phyloP scores from a whole-genome alignment of 768 basidiomycete species.

The Lentinus brumalis region DNA sequence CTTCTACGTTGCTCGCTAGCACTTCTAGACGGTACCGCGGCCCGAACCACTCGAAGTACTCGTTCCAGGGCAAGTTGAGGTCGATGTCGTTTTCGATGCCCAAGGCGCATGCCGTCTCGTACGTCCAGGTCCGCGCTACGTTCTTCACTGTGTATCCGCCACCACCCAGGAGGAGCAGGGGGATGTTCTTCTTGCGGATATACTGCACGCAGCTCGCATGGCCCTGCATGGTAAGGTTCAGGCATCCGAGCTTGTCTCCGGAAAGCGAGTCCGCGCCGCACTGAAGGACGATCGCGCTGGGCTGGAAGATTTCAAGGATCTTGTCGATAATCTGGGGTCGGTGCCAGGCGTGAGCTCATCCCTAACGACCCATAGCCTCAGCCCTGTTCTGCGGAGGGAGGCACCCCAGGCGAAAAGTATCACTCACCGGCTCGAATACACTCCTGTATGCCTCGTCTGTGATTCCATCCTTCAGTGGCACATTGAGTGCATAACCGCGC shows the following conservation, averaged over 20 bases:
- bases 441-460: constrained; percentile 85
- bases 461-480: constrained; percentile 92
- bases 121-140: constrained; percentile 92
- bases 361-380: constrained; percentile 18
- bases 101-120: constrained; percentile 96
- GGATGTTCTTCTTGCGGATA: constrained; percentile 78
- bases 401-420: not conserved
- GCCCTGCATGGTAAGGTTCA: constrained; percentile 95
- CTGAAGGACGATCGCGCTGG: constrained; percentile 87
- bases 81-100: constrained; percentile 81
- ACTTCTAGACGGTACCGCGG: constrained; percentile 94
- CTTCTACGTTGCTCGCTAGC: constrained; percentile 90
- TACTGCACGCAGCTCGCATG: constrained; percentile 92
- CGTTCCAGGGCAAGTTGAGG: constrained; percentile 79
- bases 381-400: constrained; percentile 3
- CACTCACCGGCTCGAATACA: constrained; percentile 88
- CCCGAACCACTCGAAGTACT: constrained; percentile 97
- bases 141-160: constrained; percentile 98
- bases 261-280: constrained; percentile 96
- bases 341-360: constrained; percentile 10
- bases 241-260: constrained; percentile 93
- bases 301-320: constrained; percentile 86
- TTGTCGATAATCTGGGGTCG: constrained; percentile 69
- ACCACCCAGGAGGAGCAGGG: constrained; percentile 89
- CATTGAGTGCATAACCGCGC: constrained; percentile 87